These are phyloP conservation scores for Exserohilum rostratum DNA, from an alignment of 2,329 filamentous ascomycete species.

Conservation along the genomic window DNA sequence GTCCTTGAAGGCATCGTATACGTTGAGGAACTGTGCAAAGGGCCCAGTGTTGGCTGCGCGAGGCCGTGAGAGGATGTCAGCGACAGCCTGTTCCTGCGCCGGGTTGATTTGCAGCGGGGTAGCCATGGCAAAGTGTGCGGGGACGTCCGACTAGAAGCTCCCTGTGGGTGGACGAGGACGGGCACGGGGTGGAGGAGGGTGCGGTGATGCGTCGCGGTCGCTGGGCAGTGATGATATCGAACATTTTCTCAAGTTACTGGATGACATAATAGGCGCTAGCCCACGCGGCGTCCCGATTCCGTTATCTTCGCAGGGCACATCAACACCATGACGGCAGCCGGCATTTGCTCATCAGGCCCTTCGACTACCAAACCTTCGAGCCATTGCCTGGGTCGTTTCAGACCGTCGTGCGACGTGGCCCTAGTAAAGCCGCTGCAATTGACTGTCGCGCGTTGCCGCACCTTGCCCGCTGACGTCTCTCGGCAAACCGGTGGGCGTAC, in stretches of 20 bases:
- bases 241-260: slow-evolving; percentile 38
- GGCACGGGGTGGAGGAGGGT: slow-evolving; percentile 19
- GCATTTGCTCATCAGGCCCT: slow-evolving; percentile 21
- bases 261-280: slow-evolving; percentile 36
- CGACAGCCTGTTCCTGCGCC: slow-evolving; percentile 41
- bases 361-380: slow-evolving; percentile 12
- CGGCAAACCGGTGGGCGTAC: slow-evolving; percentile 27
- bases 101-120: slow-evolving; percentile 42
- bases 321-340: slow-evolving; percentile 9
- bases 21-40: slow-evolving; percentile 72
- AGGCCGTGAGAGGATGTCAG: slow-evolving; percentile 68
- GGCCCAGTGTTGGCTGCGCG: slow-evolving; percentile 69
- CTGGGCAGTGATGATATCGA: slow-evolving; percentile 27
- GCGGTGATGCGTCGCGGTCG: slow-evolving; percentile 26
- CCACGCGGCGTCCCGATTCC: slow-evolving; percentile 16
- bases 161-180: slow-evolving; percentile 10
- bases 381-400: slow-evolving; percentile 9
- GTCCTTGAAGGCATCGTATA: slow-evolving; percentile 80
- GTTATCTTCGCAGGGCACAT: slow-evolving; percentile 10
- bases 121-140: slow-evolving; percentile 25
- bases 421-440: slow-evolving; percentile 10
- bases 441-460: slow-evolving; percentile 19
- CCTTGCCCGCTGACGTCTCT: slow-evolving; percentile 28
- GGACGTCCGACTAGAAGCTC: slow-evolving; percentile 8
- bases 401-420: slow-evolving; percentile 19